Percentiles rank a stretch among this genome's conserved stretches.
Evolutionary conservation across 768 basidiomycete genomes (phyloP).

Genomic region (Macrolepiota fuliginosa): DNA sequence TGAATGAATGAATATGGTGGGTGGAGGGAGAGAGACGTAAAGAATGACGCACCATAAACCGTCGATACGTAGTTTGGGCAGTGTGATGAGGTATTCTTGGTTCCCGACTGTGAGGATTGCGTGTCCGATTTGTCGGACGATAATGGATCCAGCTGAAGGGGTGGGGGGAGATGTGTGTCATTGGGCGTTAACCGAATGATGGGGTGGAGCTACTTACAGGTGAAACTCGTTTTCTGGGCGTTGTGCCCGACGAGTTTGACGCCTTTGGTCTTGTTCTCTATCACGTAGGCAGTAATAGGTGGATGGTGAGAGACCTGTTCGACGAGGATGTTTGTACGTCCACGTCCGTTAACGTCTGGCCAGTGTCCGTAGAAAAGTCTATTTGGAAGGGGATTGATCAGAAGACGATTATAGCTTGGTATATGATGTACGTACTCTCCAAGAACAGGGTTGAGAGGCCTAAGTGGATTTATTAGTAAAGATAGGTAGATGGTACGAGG

Average conservation of each 20-base stretch:
- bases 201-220: constrained; percentile 39
- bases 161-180: not conserved
- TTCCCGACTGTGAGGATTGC: constrained; percentile 72
- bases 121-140: constrained; percentile 95
- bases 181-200: not conserved
- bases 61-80: constrained; percentile 90
- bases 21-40: constrained; percentile 19
- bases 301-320: constrained; percentile 98
- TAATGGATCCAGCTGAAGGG: constrained; percentile 69
- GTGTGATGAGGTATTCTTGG: constrained; percentile 80
- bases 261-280: constrained; percentile 78
- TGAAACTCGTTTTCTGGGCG: constrained; percentile 95
- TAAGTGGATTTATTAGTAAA: constrained; percentile 27
- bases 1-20: constrained; percentile 17
- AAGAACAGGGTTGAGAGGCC: constrained; percentile 93
- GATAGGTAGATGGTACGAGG: not conserved
- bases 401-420: not conserved
- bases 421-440: constrained; percentile 66
- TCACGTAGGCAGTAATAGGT: constrained; percentile 83
- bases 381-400: not conserved
- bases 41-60: constrained; percentile 63
- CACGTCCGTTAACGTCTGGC: constrained; percentile 73
- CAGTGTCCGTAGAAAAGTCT: constrained; percentile 88
- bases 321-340: constrained; percentile 80
- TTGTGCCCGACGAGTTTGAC: constrained; percentile 81